Evolutionary conservation across 1,284 basidiomycete genomes (phyloP).

Genomic region (Flammula alnicola): DNA sequence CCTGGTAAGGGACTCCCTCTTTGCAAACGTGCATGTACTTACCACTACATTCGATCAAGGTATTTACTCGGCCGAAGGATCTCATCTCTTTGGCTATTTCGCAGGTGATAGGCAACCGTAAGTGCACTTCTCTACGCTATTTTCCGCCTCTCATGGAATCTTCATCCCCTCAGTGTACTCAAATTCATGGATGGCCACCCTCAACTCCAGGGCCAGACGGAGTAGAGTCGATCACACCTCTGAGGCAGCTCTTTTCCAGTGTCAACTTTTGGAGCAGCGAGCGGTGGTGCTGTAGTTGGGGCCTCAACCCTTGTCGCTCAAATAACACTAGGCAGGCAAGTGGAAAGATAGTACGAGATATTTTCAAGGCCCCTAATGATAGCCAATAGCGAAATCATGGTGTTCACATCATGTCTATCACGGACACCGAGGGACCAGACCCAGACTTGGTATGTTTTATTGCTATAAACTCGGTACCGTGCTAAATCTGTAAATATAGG

Average conservation of each 20-base stretch:
- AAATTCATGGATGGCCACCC: slow-evolving; percentile 9
- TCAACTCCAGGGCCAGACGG: neutral
- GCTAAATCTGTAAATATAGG: no score
- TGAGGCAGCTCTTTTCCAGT: neutral
- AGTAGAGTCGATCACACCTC: neutral
- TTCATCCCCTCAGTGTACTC: slow-evolving; percentile 1
- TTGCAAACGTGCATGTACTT: neutral
- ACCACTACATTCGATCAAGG: neutral
- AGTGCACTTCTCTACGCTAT: neutral
- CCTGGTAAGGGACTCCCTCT: neutral
- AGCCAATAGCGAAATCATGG: no score
- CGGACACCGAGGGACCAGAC: no score
- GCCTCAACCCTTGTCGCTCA: no score
- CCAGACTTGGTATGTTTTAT: no score
- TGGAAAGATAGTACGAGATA: no score
- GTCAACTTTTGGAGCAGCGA: neutral
- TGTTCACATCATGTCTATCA: no score
- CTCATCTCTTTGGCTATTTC: slow-evolving; percentile 4
- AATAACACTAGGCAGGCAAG: no score
- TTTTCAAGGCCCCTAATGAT: no score
- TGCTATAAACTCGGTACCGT: no score
- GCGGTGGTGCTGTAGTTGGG: no score
- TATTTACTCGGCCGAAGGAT: slow-evolving; percentile 1
- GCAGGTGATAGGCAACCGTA: slow-evolving; percentile 4
- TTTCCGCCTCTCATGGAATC: neutral